phyloP scores from a whole-genome alignment of 768 basidiomycete species.

The Termitomyces sp. region DNA sequence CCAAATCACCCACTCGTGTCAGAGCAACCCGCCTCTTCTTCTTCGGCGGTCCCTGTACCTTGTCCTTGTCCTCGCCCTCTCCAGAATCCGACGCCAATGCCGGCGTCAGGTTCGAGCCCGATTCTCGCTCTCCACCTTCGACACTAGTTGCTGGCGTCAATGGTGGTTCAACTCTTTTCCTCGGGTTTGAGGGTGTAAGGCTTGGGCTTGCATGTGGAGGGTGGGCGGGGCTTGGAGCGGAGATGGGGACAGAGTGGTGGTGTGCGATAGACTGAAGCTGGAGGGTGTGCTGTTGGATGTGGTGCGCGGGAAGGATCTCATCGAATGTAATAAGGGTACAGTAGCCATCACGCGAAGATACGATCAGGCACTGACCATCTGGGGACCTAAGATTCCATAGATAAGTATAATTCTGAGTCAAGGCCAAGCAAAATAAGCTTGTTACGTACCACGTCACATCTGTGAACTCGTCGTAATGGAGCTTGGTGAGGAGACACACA shows the following conservation, averaged over 20 bases:
- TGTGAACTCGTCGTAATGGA: slow-evolving; percentile 98
- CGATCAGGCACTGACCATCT: slow-evolving; percentile 88
- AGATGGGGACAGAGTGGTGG: slow-evolving; percentile 67
- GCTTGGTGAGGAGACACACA: slow-evolving; percentile 83
- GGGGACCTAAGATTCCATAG: slow-evolving; percentile 65
- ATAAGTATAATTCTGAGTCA: neutral
- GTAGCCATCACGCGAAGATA: slow-evolving; percentile 94
- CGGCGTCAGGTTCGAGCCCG: slow-evolving; percentile 12
- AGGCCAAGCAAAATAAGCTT: neutral
- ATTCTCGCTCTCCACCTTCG: slow-evolving; percentile 30
- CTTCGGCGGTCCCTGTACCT: slow-evolving; percentile 59
- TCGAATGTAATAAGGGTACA: slow-evolving; percentile 95
- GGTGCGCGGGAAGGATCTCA: slow-evolving; percentile 83
- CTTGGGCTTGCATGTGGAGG: slow-evolving; percentile 23
- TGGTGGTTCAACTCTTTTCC: slow-evolving; percentile 38
- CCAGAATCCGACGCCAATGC: slow-evolving; percentile 6
- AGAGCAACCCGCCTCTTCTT: slow-evolving; percentile 82
- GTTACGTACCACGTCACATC: slow-evolving; percentile 84
- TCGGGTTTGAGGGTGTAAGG: slow-evolving; percentile 21
- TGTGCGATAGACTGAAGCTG: slow-evolving; percentile 91
- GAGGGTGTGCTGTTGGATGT: slow-evolving; percentile 86
- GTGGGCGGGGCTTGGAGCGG: slow-evolving; percentile 26
- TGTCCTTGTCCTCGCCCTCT: slow-evolving; percentile 19
- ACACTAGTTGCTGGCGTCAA: slow-evolving; percentile 44
- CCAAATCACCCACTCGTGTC: slow-evolving; percentile 61